Evolutionary conservation across 345 rosid genomes (phyloP), one percentile per base, ranked within the genome.

Genomic region (Sapria himalayana): DNA sequence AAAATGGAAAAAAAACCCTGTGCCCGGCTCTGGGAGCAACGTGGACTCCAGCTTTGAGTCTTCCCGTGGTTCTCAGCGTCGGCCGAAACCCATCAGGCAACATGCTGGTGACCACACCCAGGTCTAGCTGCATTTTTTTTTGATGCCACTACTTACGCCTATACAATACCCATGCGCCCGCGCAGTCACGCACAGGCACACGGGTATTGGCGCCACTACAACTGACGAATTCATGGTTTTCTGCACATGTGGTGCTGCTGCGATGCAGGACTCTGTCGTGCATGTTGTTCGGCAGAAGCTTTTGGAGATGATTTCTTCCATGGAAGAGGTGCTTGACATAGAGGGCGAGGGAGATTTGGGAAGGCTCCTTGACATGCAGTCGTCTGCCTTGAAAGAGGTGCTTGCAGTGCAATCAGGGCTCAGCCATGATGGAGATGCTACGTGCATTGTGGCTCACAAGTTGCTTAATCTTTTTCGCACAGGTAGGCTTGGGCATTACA

Each of bases 401-500:
- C 65, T 74, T 34, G 50, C 54, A 35, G 37, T 74, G 23, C 41
- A 69, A 2, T 42, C 1, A 33, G 76, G 67, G 14, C 43, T 51
- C 25, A 63, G 57, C 13, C n/a, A n/a, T n/a, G n/a, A n/a, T n/a
- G 66, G 52, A 43, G 66, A 61, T 19, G 60, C 40, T 41, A 20
- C 41, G 13, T 8, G 34, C 22, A 70, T 44, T 46, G 76, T 74
- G 45, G 77, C 75, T 33, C 39, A 50, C 13, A 82, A 73, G 69
- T 38, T 82, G 47, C 55, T 78, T 36, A 73, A 76, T 64, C 51
- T 82, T n/a, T 78, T 53, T 42, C 79, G 80, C 15, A 78, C 78
- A n/a, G 94, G 86, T 41, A 69, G 92, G 62, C 74, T 82, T 24
- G 94, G 82, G 33, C 91, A 64, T 44, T 70, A 68, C 55, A 72